Evolutionary conservation across 257 asterid genomes (phyloP), one percentile per base, ranked within the genome.

Genomic region (Lavandula angustifolia): DNA sequence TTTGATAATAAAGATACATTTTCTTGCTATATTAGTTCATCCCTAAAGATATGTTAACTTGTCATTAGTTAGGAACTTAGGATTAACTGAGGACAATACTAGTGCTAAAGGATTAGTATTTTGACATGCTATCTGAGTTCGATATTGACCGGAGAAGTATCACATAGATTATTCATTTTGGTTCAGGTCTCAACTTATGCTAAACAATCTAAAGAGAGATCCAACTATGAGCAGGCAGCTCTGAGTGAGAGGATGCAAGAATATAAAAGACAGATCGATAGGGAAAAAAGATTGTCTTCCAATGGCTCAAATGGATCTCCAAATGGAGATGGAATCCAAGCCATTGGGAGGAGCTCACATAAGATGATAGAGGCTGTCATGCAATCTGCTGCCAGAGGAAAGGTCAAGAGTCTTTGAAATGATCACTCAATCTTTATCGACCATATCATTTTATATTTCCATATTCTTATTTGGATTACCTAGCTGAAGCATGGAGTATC

Each of bases 211-310:
- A 83, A 92, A 76, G 98, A 94, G 79, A 86, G 91, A 73, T 86
- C 98, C 31, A 91, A 94, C 78, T 91, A 88, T 66, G 98, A 88
- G 78, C 96, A 88, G 82, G 96, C 95, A 68, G 98, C 95, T 72
- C 98, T 94, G 43, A 83, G 88, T 40, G 99, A 94, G 82, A 84
- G 91, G 81, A 94, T 94, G 99, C 98, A 94, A 78, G 98, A 94
- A 56, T 94, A 88, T 74, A 91, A 88, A 73, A 77, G 98, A 74
- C 96, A 88, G 79, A 81, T 94, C 10, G 98, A 94, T 70, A 81
- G 95, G 62, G 98, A 94, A 68, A 91, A 96, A 79, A 78, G 95
- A 72, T 86, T 86, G 91, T 86, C 90, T 59, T 81, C 95, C n/a
- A 86, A 88, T 76, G 96, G 95, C 69, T 84, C 94, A 2, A 83